A percentile compares a stretch with the other conserved stretches of the same genome.
Evolutionary conservation across 768 basidiomycete species (phyloP).

Genomic region (Podaxis mareebaensis): DNA sequence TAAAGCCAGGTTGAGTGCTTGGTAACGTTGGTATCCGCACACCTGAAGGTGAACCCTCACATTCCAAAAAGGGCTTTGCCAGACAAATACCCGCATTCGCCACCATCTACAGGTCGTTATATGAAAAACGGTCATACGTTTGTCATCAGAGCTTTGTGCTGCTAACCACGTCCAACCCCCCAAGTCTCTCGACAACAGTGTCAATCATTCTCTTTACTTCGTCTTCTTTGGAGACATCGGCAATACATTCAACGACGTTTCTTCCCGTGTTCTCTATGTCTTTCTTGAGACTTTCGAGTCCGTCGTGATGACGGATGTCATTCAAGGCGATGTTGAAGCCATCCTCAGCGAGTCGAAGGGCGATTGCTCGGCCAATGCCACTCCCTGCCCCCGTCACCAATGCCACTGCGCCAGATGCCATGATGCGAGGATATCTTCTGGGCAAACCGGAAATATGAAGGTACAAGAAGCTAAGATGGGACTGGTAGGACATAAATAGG

Average conservation of each 20-base stretch:
- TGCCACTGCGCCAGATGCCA: constrained; percentile 21
- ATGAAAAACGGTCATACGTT: not conserved
- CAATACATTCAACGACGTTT: constrained; percentile 23
- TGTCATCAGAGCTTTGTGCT: not conserved
- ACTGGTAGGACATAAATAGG: not conserved
- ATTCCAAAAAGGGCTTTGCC: constrained; percentile 21
- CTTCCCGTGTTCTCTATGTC: constrained; percentile 32
- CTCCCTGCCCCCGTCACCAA: constrained; percentile 38
- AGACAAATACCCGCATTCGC: constrained; percentile 43
- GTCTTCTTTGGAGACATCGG: constrained; percentile 41
- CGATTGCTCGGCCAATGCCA: constrained; percentile 52
- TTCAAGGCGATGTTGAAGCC: constrained; percentile 50
- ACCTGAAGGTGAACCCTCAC: constrained; percentile 15
- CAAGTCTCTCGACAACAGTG: constrained; percentile 32
- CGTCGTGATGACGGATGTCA: constrained; percentile 34
- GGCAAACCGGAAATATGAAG: not conserved
- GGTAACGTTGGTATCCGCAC: not conserved
- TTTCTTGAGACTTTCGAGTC: constrained; percentile 27
- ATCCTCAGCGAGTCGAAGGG: constrained; percentile 45
- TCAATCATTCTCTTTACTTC: constrained; percentile 44
- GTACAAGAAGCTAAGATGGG: not conserved
- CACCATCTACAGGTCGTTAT: constrained; percentile 33
- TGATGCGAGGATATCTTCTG: not conserved
- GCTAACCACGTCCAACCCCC: constrained; percentile 49
- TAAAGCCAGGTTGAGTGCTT: not conserved